Evolutionary conservation across 805 yeast species (phyloP), one percentile per base, ranked within the genome.

Genomic region (Yarrowia hollandica): DNA sequence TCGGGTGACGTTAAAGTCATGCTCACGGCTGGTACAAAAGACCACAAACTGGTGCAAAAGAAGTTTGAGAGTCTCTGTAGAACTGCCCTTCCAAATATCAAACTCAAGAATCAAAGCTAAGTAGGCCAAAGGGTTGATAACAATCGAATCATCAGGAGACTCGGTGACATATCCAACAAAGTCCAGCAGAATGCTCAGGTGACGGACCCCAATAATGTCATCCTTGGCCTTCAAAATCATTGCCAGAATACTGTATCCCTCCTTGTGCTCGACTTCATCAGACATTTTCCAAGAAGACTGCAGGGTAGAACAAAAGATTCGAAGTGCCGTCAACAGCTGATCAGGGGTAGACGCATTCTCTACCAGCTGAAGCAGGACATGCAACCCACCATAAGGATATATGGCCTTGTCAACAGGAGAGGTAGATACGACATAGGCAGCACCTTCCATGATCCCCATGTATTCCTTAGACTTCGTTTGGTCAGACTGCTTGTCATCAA

Each of bases 51-150:
- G 92, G 61, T 78, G 79, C 4, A 85, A 68, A 5, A 86, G 69
- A 58, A 77, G 79, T 48, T 80, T 73, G 56, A 83, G 72, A 0
- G 83, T 75, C 35, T 80, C 83, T 2, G 72, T 64, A 16, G 68
- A 70, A 1, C 68, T 67, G 1, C 63, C 71, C 59, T 75, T 75
- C 82, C 88, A 85, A 18, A 82, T 72, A 59, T 82, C 86, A 62
- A 86, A 77, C 62, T 88, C 90, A 16, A 83, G 75, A 34, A 87
- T 75, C 41, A 89, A 68, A 1, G 75, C 70, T 31, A 81, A 76
- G 66, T 85, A 90, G 0, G 85, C 86, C 2, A 71, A 61, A 0
- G 79, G 75, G 63, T 86, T 83, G 7, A 74, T 71, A 1, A 89
- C 74, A 2, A 84, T 68, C 0, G 92, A 84, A 7, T 82, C 82